Evolutionary conservation across 1,139 yeast genomes (phyloP), one percentile per base, ranked within the genome.

Genomic region (Wickerhamomyces sp.): DNA sequence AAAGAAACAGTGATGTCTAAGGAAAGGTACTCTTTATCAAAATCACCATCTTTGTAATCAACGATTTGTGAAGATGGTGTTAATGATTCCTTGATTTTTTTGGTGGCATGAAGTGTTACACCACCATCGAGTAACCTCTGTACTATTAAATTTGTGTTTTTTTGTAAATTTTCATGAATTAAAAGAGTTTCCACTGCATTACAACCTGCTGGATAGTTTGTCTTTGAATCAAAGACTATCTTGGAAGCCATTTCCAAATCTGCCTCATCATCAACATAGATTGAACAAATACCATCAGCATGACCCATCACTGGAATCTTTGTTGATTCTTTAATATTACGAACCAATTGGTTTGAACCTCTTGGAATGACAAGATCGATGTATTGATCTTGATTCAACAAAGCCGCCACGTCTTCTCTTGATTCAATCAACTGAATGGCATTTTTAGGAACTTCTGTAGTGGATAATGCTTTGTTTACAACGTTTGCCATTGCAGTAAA

Each of bases 121-220:
- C 74, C 75, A n/a, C 80, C 80, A 17, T 67, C 75, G 4, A 70
- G 51, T 33, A 87, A 68, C 6, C 75, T 66, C 26, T 66, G 54
- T 23, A 73, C 59, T 10, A 83, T 52, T 16, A 59, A 54, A 25
- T 66, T 58, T 35, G 78, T 61, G 42, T 70, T 61, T 2, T 58
- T 51, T 7, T 51, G 48, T n/a, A 84, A 60, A 14, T 69, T 55
- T 38, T 72, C 68, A 58, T 88, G 77, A 33, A 91, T 61, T 40
- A 91, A 68, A 29, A 91, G 62, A 30, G 93, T 87, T 58, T 93
- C 99, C 36, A 76, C 94, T 3, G 98, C 96, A 57, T 93, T 93
- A 62, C 99, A 93, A 7, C 96, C 99, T 12, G 98, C 98, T 28
- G 97, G 96, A 56, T 93, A 93, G 60, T 89, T 88, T 0, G 96